Evolutionary conservation across 345 rosid genomes (phyloP).

Genomic region (Litchi chinensis): DNA sequence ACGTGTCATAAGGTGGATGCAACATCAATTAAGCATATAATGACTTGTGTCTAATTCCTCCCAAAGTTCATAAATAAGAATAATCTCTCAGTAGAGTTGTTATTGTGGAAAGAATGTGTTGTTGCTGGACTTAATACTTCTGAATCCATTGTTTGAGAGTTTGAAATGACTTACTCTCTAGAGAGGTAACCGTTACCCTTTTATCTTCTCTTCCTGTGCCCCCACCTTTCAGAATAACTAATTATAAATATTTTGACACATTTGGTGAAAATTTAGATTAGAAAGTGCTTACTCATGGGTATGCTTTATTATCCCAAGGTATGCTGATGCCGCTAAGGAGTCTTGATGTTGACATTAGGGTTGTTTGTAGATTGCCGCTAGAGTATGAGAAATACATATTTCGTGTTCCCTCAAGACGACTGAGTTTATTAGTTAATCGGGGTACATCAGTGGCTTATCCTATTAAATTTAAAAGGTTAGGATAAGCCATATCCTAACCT

Average conservation of each 20-base stretch:
- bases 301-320: background rate
- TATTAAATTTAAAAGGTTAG: too few relatives aligned
- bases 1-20: background rate
- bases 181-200: background rate
- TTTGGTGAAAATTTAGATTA: background rate
- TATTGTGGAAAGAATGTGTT: background rate
- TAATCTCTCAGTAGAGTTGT: background rate
- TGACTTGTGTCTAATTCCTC: background rate
- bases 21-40: background rate
- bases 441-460: too few relatives aligned
- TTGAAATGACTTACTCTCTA: background rate
- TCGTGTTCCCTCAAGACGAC: background rate
- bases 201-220: background rate
- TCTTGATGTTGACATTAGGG: background rate
- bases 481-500: background rate
- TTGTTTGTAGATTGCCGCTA: background rate
- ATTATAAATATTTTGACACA: background rate
- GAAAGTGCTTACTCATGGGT: background rate
- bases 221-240: background rate
- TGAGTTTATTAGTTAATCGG: background rate
- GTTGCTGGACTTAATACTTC: background rate
- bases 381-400: background rate
- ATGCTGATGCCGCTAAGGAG: background rate
- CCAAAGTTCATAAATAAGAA: background rate
- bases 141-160: background rate